Evolutionary conservation across 1,284 basidiomycete species (phyloP), one percentile per base, ranked within the genome.

Genomic region (Cutaneotrichosporon sp.): DNA sequence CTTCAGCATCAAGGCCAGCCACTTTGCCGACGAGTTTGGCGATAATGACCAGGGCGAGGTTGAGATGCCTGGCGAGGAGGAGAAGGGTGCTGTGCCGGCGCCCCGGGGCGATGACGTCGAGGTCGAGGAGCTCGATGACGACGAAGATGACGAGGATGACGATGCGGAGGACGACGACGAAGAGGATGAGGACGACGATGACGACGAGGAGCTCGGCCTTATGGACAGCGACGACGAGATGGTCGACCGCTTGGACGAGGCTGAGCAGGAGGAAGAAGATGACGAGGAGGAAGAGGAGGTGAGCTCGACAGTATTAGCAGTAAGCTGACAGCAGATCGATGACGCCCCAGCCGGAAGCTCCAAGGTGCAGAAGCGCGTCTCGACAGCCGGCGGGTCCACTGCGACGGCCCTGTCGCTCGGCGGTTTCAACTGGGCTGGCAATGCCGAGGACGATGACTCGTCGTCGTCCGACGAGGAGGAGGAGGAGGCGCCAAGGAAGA

Each of bases 1-100:
- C 42, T 81, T 98, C 41, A 87, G 90, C 49, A 78, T 97, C 58
- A 97, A 96, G 75, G 89, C 88, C 34, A 93, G 87, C 44, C 86
- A 87, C 73, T 94, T 97, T 70, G 60, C 61, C 18, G 69, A 67
- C 26, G 73, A 72, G 44, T 76, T 76, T 3, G 61, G 53, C 8
- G n/a, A n/a, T n/a, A n/a, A n/a, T 30, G 26, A 30, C 26, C 51
- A 56, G 5, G 61, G 60, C 80, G 70, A 49, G 10, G 62, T 64
- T 3, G 64, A 85, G 79, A 72, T 48, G 20, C 79, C 77, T 87
- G 80, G 66, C 8, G 65, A 63, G 21, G 63, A 60, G 1, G 66
- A 56, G 5, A 37, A 70, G 1, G 56, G 60, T 0, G 76, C 69
- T n/a, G 49, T 49, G 20, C 22, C 36, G 30, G 4, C 63, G 5